Evolutionary conservation across 2,329 filamentous ascomycete species (phyloP).

Genomic region (Colletotrichum costaricense): DNA sequence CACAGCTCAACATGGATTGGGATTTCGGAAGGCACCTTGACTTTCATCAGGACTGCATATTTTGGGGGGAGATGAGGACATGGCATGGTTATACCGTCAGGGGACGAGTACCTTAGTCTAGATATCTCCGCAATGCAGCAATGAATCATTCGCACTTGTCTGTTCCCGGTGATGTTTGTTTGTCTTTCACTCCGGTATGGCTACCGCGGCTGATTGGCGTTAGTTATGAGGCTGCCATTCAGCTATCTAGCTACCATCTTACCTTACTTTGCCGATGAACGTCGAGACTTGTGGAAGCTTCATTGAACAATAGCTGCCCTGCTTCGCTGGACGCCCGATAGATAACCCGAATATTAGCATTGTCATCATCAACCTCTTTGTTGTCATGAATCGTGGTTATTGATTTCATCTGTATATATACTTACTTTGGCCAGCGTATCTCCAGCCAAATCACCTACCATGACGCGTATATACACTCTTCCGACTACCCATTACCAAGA

Average conservation of each 20-base stretch:
- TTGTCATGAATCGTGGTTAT: not conserved
- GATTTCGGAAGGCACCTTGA: not conserved
- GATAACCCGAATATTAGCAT: too few species aligned
- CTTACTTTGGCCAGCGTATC: not conserved
- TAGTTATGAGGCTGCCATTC: not conserved
- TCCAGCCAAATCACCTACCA: not conserved
- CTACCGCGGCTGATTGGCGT: not conserved
- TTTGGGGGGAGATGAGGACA: not conserved
- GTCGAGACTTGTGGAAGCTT: too few species aligned
- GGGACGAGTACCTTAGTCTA: not conserved
- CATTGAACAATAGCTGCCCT: too few species aligned
- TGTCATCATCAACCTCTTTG: not conserved
- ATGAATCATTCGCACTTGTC: not conserved
- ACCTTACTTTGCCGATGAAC: not conserved
- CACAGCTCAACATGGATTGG: not conserved
- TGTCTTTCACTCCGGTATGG: not conserved
- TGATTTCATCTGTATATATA: not conserved
- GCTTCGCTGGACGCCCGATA: too few species aligned
- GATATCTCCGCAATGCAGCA: not conserved
- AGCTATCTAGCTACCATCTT: not conserved
- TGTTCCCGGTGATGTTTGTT: not conserved
- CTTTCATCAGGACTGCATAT: not conserved
- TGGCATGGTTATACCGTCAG: not conserved
- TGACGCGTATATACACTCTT: not conserved
- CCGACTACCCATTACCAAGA: not conserved